Conservation (phyloP, 2,329 filamentous ascomycete species). For the Claviceps fusiformis region DNA sequence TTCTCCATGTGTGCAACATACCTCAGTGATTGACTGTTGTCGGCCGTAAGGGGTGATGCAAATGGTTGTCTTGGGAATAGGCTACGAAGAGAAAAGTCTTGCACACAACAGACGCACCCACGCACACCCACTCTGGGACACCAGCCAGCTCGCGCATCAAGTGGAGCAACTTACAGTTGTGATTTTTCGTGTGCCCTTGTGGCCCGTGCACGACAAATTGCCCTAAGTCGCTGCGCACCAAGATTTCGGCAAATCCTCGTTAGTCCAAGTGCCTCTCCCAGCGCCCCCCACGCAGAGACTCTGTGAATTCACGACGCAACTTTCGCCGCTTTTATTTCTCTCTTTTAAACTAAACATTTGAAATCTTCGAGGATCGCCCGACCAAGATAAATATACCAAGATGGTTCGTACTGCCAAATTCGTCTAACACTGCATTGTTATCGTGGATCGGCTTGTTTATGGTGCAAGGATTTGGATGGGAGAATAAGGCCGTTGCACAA, state of each 20-base stretch:
- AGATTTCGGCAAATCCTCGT: constrained; percentile 25
- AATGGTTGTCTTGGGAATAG: not conserved
- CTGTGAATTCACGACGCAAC: constrained; percentile 15
- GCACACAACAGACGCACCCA: not conserved
- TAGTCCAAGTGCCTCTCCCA: constrained; percentile 6
- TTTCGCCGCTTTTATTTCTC: constrained; percentile 12
- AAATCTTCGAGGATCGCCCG: constrained; percentile 58
- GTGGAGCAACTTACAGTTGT: constrained; percentile 4
- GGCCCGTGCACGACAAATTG: constrained; percentile 30
- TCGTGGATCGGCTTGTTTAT: not conserved
- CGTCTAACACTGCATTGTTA: not conserved
- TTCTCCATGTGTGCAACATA: constrained; percentile 23
- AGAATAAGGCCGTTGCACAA: not conserved
- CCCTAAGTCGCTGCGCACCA: constrained; percentile 26
- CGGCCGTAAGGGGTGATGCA: not conserved
- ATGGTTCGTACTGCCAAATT: constrained; percentile 37
- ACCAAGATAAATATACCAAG: constrained; percentile 40
- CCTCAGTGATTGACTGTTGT: constrained; percentile 19
- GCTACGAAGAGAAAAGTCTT: constrained; percentile 1
- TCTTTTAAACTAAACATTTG: constrained; percentile 18
- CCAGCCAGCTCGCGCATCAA: constrained; percentile 1
- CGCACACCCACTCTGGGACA: not conserved
- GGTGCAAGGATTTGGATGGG: too few species aligned
- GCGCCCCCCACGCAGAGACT: constrained; percentile 15
- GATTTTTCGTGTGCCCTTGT: constrained; percentile 24